phyloP scores from a whole-genome alignment of 1,284 basidiomycete species.

The Rhodotorula sp. region DNA sequence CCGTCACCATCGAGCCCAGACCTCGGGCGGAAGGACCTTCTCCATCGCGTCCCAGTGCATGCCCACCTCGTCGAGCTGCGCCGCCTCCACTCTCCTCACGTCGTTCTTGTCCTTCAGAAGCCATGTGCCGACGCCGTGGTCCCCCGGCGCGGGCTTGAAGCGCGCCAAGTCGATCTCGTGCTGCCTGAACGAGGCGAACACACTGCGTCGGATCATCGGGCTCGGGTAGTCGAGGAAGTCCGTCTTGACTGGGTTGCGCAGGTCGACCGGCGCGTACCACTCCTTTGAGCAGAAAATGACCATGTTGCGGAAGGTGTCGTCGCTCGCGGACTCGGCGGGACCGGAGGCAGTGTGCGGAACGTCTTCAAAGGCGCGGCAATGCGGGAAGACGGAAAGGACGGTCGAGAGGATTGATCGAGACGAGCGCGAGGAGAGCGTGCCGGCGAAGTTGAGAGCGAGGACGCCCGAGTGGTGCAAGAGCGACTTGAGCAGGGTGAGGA shows the following conservation, averaged over 20 bases:
- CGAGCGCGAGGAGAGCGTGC: slow-evolving; percentile 61
- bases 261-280: slow-evolving; percentile 6
- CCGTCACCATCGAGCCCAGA: slow-evolving; percentile 38
- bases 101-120: slow-evolving; percentile 4
- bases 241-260: slow-evolving; percentile 5
- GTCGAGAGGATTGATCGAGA: slow-evolving; percentile 68
- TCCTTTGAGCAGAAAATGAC: slow-evolving; percentile 32
- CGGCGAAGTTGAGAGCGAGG: slow-evolving; percentile 75
- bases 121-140: slow-evolving; percentile 2
- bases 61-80: slow-evolving; percentile 17
- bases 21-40: slow-evolving; percentile 21
- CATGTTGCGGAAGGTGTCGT: slow-evolving; percentile 28
- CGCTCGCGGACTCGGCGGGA: background rate
- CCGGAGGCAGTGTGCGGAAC: background rate
- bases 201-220: slow-evolving; percentile 12
- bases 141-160: background rate
- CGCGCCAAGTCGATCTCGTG: slow-evolving; percentile 29
- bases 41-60: slow-evolving; percentile 40
- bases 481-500: slow-evolving; percentile 68
- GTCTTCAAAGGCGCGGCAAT: slow-evolving; percentile 51
- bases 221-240: slow-evolving; percentile 21
- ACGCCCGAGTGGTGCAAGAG: slow-evolving; percentile 69
- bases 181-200: slow-evolving; percentile 22
- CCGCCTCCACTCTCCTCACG: slow-evolving; percentile 7
- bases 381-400: slow-evolving; percentile 61